Base-by-base conservation (phyloP, 495 filamentous ascomycete genomes). In the Podospora pseudopauciseta region DNA sequence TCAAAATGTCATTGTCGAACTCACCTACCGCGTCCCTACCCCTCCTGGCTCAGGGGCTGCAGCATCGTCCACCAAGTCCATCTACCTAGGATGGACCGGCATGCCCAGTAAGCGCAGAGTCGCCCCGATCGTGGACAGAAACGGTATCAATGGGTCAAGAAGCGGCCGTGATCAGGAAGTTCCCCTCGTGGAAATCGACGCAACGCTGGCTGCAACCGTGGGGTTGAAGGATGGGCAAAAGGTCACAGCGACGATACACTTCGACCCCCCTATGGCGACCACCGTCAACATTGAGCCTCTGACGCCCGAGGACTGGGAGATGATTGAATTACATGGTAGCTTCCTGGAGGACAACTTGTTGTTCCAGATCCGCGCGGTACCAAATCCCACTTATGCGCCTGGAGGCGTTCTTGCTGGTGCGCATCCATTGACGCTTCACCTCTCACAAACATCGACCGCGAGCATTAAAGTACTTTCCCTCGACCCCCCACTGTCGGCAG, bases 281-380 rank as follows among this genome's bases (percentile, higher is more conserved):
- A 97, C 93, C 2, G 89, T 99, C 74, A 91, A 97, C 72, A 97
- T 99, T 71, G 95, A 99, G 76, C 95, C 95, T 63, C 81, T 97
- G 70, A 97, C 95, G 1, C 88, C 94, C 2, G 91, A 92, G 67
- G 95, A 99, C 75, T 99, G 95, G 95, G 95, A 98, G 87, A 93
- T 97, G 72, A 99, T 99, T 70, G 95, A 99, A 74, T 83, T 97
- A 1, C 95, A 98, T 78, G 95, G 95, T 4, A 93, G 88, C 27
- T 99, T 97, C 75, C 80, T 99, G 23, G 95, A 99, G 76, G 85
- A 96, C 67, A 97, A 99, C 76, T 87, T 99, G 63, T 83, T 97
- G 16, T 91, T 91, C 49, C 96, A 98, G 81, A 92, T 99, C 74
- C 89, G 95, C 63, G 94, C 94, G 55, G 82, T 99, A 16, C 93